These are phyloP conservation scores for Anethum foeniculum DNA, from an alignment of 140 eudicot species.

Conservation along the genomic window DNA sequence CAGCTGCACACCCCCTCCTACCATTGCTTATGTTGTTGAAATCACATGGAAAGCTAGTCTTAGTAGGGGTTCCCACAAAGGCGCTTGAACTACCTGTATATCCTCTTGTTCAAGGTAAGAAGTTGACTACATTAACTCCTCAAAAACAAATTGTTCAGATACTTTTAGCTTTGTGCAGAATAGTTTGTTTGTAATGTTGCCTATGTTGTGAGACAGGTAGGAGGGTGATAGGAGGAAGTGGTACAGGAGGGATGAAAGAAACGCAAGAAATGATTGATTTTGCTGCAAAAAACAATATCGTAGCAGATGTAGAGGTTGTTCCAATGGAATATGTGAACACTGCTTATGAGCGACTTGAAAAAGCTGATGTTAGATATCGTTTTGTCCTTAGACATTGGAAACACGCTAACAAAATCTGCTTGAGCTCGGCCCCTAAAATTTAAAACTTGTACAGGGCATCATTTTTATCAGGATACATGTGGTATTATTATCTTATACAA, in stretches of 20 bases:
- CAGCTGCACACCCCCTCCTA: constrained; percentile 20
- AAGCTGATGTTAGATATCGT: constrained; percentile 35
- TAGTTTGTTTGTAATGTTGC: background rate
- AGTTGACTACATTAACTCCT: background rate
- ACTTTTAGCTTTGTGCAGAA: background rate
- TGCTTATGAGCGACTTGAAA: constrained; percentile 32
- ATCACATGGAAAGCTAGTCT: constrained; percentile 22
- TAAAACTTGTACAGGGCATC: background rate
- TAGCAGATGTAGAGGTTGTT: constrained; percentile 33
- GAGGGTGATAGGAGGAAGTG: constrained; percentile 22
- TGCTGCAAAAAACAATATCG: constrained; percentile 30
- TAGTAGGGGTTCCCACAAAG: constrained; percentile 29
- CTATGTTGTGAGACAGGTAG: constrained; percentile 18
- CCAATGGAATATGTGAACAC: constrained; percentile 35
- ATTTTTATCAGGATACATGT: background rate
- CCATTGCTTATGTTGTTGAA: constrained; percentile 26
- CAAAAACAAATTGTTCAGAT: background rate
- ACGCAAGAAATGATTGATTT: constrained; percentile 42
- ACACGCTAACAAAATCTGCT: constrained; percentile 23
- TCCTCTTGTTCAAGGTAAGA: constrained; percentile 25
- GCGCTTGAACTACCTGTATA: constrained; percentile 27
- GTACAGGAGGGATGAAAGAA: constrained; percentile 35
- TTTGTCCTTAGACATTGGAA: constrained; percentile 36
- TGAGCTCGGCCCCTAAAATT: background rate
- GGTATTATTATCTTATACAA: background rate